Percentiles rank a stretch among this genome's conserved stretches.
phyloP scores from a whole-genome alignment of 2,329 filamentous ascomycete species.

The Balansia obtecta region DNA sequence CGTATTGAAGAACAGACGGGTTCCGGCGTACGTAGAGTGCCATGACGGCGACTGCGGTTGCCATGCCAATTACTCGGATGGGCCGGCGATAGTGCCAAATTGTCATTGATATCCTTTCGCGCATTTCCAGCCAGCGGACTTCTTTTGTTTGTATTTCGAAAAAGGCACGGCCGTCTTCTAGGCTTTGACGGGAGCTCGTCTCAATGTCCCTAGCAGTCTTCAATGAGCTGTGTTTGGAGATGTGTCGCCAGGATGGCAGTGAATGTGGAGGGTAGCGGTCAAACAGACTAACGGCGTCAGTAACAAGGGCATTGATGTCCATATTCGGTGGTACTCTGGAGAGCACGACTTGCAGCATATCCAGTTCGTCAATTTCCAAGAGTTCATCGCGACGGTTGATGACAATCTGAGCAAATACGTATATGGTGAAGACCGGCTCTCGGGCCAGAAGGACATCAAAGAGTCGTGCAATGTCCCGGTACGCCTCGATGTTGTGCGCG shows the following conservation, averaged over 20 bases:
- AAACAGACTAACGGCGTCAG: slow-evolving; percentile 51
- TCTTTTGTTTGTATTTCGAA: slow-evolving; percentile 64
- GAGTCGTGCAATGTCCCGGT: slow-evolving; percentile 74
- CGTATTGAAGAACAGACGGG: slow-evolving; percentile 16
- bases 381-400: slow-evolving; percentile 70
- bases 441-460: slow-evolving; percentile 86
- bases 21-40: slow-evolving; percentile 55
- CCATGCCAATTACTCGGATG: slow-evolving; percentile 46
- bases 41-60: slow-evolving; percentile 53
- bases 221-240: slow-evolving; percentile 68
- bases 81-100: slow-evolving; percentile 56
- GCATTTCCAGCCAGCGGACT: slow-evolving; percentile 50
- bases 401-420: slow-evolving; percentile 84
- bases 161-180: slow-evolving; percentile 52
- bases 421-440: slow-evolving; percentile 80
- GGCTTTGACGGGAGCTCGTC: slow-evolving; percentile 38
- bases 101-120: slow-evolving; percentile 17
- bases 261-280: slow-evolving; percentile 56
- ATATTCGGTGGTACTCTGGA: slow-evolving; percentile 76
- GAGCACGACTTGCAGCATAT: slow-evolving; percentile 82
- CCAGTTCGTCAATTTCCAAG: slow-evolving; percentile 82
- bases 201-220: slow-evolving; percentile 59
- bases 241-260: slow-evolving; percentile 56
- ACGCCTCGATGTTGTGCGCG: slow-evolving; percentile 87
- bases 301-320: slow-evolving; percentile 67